A percentile compares a stretch with the other conserved stretches of the same genome.
Conservation (phyloP, 768 basidiomycete species). For the Kwoniella dejecticola region DNA sequence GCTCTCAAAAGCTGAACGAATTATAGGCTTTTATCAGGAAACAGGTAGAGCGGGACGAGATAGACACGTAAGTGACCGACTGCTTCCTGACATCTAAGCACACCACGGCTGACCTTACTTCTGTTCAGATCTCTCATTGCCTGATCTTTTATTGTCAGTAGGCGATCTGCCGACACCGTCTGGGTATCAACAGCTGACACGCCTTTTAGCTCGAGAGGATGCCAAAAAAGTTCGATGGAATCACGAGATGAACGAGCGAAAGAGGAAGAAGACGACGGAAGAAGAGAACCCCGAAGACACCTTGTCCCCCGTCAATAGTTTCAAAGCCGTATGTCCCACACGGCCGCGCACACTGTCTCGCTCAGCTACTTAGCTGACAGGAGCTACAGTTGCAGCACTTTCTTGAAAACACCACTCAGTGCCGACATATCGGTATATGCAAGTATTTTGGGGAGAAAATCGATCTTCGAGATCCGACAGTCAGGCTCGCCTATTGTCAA, state of each 20-base stretch:
- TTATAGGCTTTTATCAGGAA: conserved; percentile 52
- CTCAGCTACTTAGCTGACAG: too few relatives aligned
- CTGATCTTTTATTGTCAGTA: conserved; percentile 54
- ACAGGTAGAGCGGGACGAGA: conserved; percentile 56
- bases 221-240: conserved; percentile 39
- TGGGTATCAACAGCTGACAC: conserved; percentile 9
- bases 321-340: conserved; percentile 50
- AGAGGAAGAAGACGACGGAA: conserved; percentile 3
- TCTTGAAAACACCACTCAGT: conserved; percentile 44
- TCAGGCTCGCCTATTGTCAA: conserved; percentile 49
- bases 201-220: conserved; percentile 52
- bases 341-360: too few relatives aligned
- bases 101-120: conserved; percentile 10
- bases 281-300: conserved; percentile 27
- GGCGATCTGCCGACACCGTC: not conserved
- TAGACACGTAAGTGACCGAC: conserved; percentile 52
- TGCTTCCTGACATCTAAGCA: too few relatives aligned
- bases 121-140: conserved; percentile 49
- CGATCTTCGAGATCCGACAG: conserved; percentile 37
- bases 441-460: conserved; percentile 56
- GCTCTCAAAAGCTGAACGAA: not conserved
- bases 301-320: conserved; percentile 44
- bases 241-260: conserved; percentile 29
- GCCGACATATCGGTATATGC: conserved; percentile 55
- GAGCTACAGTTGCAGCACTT: conserved; percentile 54